A percentile compares a stretch with the other conserved stretches of the same genome.
Evolutionary conservation across 1,139 yeast genomes (phyloP).

Genomic region (Kodamaea sp.): DNA sequence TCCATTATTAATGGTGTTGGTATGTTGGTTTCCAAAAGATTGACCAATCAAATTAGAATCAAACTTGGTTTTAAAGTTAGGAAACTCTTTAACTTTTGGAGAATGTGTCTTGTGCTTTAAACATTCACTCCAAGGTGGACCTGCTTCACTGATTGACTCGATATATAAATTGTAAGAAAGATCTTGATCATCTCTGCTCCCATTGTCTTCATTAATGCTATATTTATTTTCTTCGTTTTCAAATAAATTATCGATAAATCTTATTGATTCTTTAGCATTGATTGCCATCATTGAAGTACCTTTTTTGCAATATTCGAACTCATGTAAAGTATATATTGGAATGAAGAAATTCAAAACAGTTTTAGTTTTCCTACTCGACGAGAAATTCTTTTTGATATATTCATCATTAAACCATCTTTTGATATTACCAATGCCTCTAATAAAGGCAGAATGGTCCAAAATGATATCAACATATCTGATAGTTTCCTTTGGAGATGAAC

Average conservation of each 20-base stretch:
- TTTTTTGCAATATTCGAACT: constrained; percentile 51
- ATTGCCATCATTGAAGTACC: constrained; percentile 53
- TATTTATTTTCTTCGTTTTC: constrained; percentile 17
- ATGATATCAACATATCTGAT: constrained; percentile 34
- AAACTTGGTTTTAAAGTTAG: constrained; percentile 38
- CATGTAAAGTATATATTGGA: constrained; percentile 55
- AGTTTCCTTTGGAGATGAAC: constrained; percentile 3
- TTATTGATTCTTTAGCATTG: constrained; percentile 55
- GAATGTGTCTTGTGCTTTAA: constrained; percentile 39
- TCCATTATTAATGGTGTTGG: no score
- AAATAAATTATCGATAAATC: constrained; percentile 46
- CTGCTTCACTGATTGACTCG: constrained; percentile 39
- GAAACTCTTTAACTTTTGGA: constrained; percentile 47
- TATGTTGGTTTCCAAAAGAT: not conserved
- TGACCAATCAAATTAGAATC: constrained; percentile 27
- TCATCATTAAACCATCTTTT: constrained; percentile 53
- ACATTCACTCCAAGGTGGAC: constrained; percentile 51
- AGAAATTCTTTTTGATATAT: constrained; percentile 24
- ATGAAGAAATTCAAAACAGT: constrained; percentile 34
- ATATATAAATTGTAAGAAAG: constrained; percentile 23
- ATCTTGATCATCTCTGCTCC: constrained; percentile 9
- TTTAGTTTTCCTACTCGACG: constrained; percentile 13
- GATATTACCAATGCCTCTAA: constrained; percentile 57
- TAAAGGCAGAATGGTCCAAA: constrained; percentile 56
- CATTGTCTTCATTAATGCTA: not conserved